Evolutionary conservation across 108 stramenopile species (phyloP).

Genomic region (Pseudonitzschia pungens): DNA sequence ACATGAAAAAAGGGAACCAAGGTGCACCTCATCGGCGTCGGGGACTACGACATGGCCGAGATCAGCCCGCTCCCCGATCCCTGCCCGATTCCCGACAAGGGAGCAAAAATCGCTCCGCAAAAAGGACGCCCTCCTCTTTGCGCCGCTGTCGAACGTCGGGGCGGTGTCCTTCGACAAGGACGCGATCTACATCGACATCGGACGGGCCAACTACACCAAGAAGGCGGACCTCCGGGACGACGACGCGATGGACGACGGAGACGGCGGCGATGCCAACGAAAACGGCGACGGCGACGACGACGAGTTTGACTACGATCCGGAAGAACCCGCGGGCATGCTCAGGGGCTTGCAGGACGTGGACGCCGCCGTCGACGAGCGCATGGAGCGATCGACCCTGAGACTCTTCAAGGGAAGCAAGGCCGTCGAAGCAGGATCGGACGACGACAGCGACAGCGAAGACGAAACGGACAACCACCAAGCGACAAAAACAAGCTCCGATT

Average conservation of each 20-base stretch:
- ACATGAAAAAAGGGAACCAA: constrained; percentile 80
- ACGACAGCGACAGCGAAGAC: constrained; percentile 39
- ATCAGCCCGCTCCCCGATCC: constrained; percentile 81
- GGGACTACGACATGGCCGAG: constrained; percentile 86
- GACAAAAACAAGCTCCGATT: constrained; percentile 6
- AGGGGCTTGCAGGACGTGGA: constrained; percentile 87
- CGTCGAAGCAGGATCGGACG: constrained; percentile 58
- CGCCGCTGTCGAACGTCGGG: constrained; percentile 94
- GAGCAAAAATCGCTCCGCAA: constrained; percentile 85
- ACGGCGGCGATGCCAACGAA: constrained; percentile 46
- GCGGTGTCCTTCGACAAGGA: constrained; percentile 92
- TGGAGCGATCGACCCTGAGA: constrained; percentile 72
- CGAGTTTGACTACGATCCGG: constrained; percentile 40
- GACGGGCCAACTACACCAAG: constrained; percentile 84
- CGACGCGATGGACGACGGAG: constrained; percentile 42
- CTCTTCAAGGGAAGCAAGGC: constrained; percentile 83
- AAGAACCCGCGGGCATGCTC: constrained; percentile 75
- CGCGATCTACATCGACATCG: constrained; percentile 97
- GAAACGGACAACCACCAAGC: constrained; percentile 32
- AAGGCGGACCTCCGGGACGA: constrained; percentile 62
- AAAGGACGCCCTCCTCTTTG: constrained; percentile 92
- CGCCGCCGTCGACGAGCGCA: constrained; percentile 85
- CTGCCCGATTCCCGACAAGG: constrained; percentile 76
- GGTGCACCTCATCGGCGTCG: constrained; percentile 95
- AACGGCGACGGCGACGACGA: constrained; percentile 42